Conservation (phyloP, 1,284 basidiomycete species). For the Chalciporus sp. region DNA sequence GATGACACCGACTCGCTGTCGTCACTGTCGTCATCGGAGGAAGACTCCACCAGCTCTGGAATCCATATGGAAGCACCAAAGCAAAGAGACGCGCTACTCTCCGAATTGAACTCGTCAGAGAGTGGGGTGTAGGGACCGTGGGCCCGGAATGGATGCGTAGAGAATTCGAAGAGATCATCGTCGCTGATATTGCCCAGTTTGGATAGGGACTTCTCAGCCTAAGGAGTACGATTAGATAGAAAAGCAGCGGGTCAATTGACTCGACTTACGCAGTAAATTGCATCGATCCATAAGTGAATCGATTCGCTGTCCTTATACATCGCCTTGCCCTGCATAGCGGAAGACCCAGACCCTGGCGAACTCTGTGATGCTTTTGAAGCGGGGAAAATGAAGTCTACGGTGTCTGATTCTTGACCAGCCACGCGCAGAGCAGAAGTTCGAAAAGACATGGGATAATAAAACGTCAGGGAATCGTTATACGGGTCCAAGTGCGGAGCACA, state of each 20-base stretch:
- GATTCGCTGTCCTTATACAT: slow-evolving; percentile 27
- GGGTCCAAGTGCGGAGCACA: slow-evolving; percentile 27
- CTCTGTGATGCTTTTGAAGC: slow-evolving; percentile 5
- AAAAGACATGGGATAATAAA: slow-evolving; percentile 23
- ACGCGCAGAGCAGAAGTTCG: slow-evolving; percentile 19
- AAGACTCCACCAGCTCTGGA: slow-evolving; percentile 14
- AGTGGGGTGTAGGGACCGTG: slow-evolving; percentile 18
- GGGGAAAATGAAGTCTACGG: slow-evolving; percentile 14
- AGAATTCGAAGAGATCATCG: slow-evolving; percentile 14
- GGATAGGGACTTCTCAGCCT: slow-evolving; percentile 17
- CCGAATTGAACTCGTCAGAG: slow-evolving; percentile 25
- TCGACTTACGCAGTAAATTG: slow-evolving; percentile 26
- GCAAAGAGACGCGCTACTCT: slow-evolving; percentile 15
- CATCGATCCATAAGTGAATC: slow-evolving; percentile 30
- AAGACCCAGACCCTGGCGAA: slow-evolving; percentile 3
- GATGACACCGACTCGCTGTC: slow-evolving; percentile 22
- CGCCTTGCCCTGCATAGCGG: slow-evolving; percentile 13
- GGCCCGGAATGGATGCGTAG: slow-evolving; percentile 22
- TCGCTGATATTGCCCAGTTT: slow-evolving; percentile 2
- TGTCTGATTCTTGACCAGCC: slow-evolving; percentile 32
- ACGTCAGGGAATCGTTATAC: slow-evolving; percentile 9
- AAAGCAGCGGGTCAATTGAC: background rate
- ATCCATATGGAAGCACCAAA: slow-evolving; percentile 25
- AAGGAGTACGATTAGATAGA: slow-evolving; percentile 1
- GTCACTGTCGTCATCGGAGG: slow-evolving; percentile 22